Evolutionary conservation across 2,329 filamentous ascomycete genomes (phyloP), one percentile per base, ranked within the genome.

Genomic region (Setomelanomma holmii): DNA sequence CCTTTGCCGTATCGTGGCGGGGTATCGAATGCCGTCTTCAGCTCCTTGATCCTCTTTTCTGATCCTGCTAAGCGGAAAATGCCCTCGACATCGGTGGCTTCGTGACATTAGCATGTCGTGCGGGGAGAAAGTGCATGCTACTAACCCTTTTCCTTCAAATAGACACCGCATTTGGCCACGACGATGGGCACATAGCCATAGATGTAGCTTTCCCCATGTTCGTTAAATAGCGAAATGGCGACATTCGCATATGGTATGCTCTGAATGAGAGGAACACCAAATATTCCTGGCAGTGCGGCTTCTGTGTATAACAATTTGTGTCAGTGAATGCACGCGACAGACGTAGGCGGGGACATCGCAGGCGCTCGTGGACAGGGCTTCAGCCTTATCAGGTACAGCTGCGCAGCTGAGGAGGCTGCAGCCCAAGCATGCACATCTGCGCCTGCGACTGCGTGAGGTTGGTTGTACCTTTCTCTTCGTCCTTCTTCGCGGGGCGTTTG

Each of bases 171-270:
- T 76, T 99, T 99, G 30, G 95, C 95, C 47, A 99, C 93, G 38
- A 99, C 93, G 60, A 99, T 98, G 16, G 95, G 95, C 6, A 99
- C 93, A 70, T 98, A 98, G 69, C 95, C 95, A 75, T 98, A 99
- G 47, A 98, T 97, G 75, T 96, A 98, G 77, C 91, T 96, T 75
- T 95, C 87, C 24, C 93, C 93, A 61, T 95, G 85, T 61, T 93
- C 91, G 72, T 98, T 93, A 61, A 95, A 90, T 22, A 99, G 84
- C 19, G 93, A 98, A 68, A 99, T 99, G 59, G 95, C 95, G 55
- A 99, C 95, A 71, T 98, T 99, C 53, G 95, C 95, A 75, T 99
- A 98, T 54, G 89, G 90, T 74, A 99, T 98, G 78, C 93, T 98
- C 70, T 93, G 88, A 66, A 92, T 90, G 52, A 99, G 83, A 34